Base-by-base conservation (phyloP, 495 filamentous ascomycete species). In the Aspergillus mulundensis region DNA sequence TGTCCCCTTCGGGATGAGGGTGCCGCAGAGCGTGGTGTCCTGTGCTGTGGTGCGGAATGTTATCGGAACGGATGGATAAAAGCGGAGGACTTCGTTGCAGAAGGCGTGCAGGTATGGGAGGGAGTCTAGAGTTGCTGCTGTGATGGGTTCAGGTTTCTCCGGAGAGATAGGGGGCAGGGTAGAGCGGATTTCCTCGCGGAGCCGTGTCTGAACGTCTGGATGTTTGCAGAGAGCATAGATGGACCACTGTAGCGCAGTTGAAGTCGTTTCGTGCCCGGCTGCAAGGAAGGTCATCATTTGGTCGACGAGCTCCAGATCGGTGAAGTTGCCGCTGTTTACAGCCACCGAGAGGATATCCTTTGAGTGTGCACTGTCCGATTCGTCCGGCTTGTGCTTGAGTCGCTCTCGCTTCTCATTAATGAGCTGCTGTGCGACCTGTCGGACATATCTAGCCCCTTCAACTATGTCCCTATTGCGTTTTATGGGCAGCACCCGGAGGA, bases 261-360 rank as follows among this genome's bases (percentile, higher is more conserved):
- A 75, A 7, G 85, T 87, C 7, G 84, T 88, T 74, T 95, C 93
- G 66, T 97, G 93, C 16, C 93, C 93, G 0, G 93, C 92, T 0
- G 86, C 88, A 3, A 96, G 84, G 75, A 97, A 96, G 2, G 92
- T 97, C 91, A 96, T 95, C 66, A 94, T 81, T 66, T 97, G 92
- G 66, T 96, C 89, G 39, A 90, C 77, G 21, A 96, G 84, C 50
- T 89, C 86, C 30, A 91, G 87, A 47, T 93, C 88, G 24, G 76
- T 79, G 67, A 95, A 95, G 3, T 58, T 82, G 38, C 86, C 89
- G 19, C 83, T 88, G 54, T 87, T 80, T 21, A 96, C 69, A 19
- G 92, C 91, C 0, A 94, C 85, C 7, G 87, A 90, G 51, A 96
- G 76, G 54, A 97, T 95, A 62, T 96, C 92, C 16, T 84, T 64